Conservation (phyloP, 1,284 basidiomycete species). For the Salmacisia buchloeana region DNA sequence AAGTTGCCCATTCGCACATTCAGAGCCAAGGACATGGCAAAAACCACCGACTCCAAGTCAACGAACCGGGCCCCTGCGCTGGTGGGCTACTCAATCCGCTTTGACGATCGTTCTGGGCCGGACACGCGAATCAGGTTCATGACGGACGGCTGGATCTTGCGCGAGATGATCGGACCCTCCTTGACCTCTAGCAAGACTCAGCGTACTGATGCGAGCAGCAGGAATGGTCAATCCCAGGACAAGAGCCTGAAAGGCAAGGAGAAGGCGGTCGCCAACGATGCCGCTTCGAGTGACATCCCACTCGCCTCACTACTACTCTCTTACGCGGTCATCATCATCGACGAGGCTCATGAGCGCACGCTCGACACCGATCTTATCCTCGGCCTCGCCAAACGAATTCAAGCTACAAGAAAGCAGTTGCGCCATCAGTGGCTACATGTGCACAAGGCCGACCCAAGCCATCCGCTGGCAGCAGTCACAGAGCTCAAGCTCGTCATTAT, state of each 20-base stretch:
- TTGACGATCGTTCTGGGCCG: conserved; percentile 71
- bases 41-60: background rate
- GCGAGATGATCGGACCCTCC: conserved; percentile 66
- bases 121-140: conserved; percentile 83
- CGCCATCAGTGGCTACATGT: conserved; percentile 48
- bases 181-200: background rate
- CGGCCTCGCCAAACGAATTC: conserved; percentile 68
- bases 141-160: conserved; percentile 92
- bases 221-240: conserved; percentile 7
- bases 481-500: conserved; percentile 85
- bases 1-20: background rate
- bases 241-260: conserved; percentile 5
- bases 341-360: conserved; percentile 95
- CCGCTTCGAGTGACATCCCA: conserved; percentile 10
- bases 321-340: conserved; percentile 86
- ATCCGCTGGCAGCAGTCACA: background rate
- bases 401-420: conserved; percentile 55
- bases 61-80: conserved; percentile 43
- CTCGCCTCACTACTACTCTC: conserved; percentile 60
- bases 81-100: conserved; percentile 92
- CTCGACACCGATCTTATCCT: conserved; percentile 91
- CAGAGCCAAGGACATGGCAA: background rate
- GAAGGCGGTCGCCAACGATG: background rate
- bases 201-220: background rate
- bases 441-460: conserved; percentile 8